phyloP scores from a whole-genome alignment of 805 yeast genomes.

The Novakomyces olei region DNA sequence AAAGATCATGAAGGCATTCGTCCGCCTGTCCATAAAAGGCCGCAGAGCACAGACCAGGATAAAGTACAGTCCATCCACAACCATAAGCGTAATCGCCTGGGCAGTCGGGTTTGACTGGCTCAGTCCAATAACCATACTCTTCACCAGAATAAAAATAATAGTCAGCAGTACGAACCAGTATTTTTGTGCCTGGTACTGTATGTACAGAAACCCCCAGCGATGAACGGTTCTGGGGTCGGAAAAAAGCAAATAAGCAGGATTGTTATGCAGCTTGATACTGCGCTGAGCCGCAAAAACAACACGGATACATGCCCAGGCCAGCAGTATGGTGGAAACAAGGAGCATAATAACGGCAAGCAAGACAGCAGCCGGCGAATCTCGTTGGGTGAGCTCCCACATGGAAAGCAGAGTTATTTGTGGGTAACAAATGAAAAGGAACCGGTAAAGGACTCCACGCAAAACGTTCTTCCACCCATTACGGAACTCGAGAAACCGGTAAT shows the following conservation, averaged over 20 bases:
- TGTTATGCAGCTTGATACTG: slow-evolving; percentile 51
- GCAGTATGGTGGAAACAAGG: slow-evolving; percentile 31
- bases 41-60: slow-evolving; percentile 42
- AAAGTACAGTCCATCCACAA: slow-evolving; percentile 50
- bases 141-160: slow-evolving; percentile 41
- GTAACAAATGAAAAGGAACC: slow-evolving; percentile 63
- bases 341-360: slow-evolving; percentile 60
- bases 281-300: slow-evolving; percentile 55
- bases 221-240: slow-evolving; percentile 66
- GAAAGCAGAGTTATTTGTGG: slow-evolving; percentile 68
- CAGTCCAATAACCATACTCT: slow-evolving; percentile 70
- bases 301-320: slow-evolving; percentile 49
- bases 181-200: slow-evolving; percentile 69
- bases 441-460: slow-evolving; percentile 70
- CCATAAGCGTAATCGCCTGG: slow-evolving; percentile 59
- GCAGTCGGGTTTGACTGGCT: slow-evolving; percentile 61
- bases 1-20: slow-evolving; percentile 78
- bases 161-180: slow-evolving; percentile 61
- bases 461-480: slow-evolving; percentile 67
- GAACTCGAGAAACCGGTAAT: slow-evolving; percentile 48
- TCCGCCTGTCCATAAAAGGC: slow-evolving; percentile 87
- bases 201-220: slow-evolving; percentile 78
- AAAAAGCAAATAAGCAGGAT: slow-evolving; percentile 76
- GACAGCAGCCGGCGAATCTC: slow-evolving; percentile 65
- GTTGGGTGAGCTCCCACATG: slow-evolving; percentile 70